Base-by-base conservation (phyloP, 768 basidiomycete genomes). In the Lactarius sanguifluus region DNA sequence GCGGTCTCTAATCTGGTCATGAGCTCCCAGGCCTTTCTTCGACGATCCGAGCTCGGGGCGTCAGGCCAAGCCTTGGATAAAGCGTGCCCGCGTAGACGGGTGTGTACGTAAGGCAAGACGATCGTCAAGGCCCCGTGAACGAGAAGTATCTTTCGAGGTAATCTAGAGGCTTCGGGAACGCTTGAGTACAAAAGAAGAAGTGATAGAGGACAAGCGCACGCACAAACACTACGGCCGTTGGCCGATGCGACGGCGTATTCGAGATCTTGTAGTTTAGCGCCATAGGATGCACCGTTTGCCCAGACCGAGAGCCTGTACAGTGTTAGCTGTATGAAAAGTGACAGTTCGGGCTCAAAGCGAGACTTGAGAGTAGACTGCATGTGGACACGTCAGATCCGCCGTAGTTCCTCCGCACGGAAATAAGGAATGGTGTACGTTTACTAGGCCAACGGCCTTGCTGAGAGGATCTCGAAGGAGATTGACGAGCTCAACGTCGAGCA, bases 21-120 rank as follows among this genome's bases (percentile, higher is more conserved):
- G 0, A 81, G 59, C 62, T 83, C 84, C 94, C 94, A 96, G 55
- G 85, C 81, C 74, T 83, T 86, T 40, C 90, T 85, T 47, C 91
- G 82, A 68, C 79, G 79, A 76, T 95, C 91, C 54, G 85, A 87
- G 34, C 88, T 86, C 2, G 95, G 95, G 3, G 90, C 85, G 74
- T 97, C 95, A 1, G 94, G 94, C 95, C 95, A 97, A 52, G 94
- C 87, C 68, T 81, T 80, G 2, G 92, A 92, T 25, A 97, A 80
- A 1, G 93, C 94, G 74, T 91, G 81, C 3, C 82, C 73, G 43
- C 92, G 85, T 57, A 96, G 71, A 58, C 91, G 90, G 47, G 81
- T 82, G 73, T 94, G 87, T 6, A 94, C 64, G 73, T 97, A 97
- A 1, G 92, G 92, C 2, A 90, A 72, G 47, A 94, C 70, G 41